Percentiles rank a stretch among this genome's conserved stretches.
These are phyloP conservation scores for Trifolium fragiferum DNA, from an alignment of 306 rosid species.

Conservation along the genomic window DNA sequence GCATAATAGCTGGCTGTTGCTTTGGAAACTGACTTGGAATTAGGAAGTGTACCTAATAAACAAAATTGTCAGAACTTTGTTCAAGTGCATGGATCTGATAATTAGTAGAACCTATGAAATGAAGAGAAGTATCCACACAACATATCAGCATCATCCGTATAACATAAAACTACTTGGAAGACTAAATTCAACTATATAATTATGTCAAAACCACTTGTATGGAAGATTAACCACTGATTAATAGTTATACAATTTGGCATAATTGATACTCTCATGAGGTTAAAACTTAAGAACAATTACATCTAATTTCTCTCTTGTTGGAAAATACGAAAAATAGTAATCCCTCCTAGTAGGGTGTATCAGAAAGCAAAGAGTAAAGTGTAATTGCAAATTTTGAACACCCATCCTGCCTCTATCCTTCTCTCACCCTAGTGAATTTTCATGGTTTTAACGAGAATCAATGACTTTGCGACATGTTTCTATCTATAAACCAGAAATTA, in stretches of 20 bases:
- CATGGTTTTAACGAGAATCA: not conserved
- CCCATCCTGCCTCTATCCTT: not conserved
- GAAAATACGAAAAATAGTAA: not conserved
- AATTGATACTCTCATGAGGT: not conserved
- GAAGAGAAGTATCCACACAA: constrained; percentile 12
- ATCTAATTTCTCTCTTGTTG: not conserved
- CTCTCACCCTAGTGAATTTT: not conserved
- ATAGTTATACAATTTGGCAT: not conserved
- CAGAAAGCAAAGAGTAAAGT: not conserved
- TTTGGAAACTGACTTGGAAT: constrained; percentile 92
- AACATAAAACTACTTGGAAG: constrained; percentile 41
- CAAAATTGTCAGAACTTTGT: constrained; percentile 36
- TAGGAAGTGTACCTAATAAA: constrained; percentile 66
- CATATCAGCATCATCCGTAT: constrained; percentile 31
- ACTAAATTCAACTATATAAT: constrained; percentile 42
- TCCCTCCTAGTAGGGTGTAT: not conserved
- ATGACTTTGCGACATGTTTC: not conserved
- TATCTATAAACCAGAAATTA: not conserved
- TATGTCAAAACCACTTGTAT: constrained; percentile 3
- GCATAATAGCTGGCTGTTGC: constrained; percentile 77
- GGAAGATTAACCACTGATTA: constrained; percentile 7
- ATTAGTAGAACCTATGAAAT: constrained; percentile 17
- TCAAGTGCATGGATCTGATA: constrained; percentile 12
- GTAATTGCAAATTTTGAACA: not conserved
- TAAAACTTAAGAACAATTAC: constrained; percentile 3